These are phyloP conservation scores for Royoungia palumana DNA, from an alignment of 768 basidiomycete genomes.

Conservation along the genomic window DNA sequence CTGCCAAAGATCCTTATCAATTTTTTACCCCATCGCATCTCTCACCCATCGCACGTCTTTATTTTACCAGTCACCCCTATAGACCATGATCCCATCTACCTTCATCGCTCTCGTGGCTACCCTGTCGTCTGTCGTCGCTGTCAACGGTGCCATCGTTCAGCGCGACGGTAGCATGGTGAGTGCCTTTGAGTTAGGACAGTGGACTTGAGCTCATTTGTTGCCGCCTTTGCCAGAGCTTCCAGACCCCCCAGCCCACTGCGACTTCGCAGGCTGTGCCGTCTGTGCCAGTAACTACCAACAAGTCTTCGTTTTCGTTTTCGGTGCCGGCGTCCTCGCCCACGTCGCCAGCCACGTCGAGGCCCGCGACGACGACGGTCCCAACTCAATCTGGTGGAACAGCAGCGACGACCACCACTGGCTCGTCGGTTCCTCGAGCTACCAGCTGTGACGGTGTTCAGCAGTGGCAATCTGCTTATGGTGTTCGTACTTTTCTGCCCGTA, in stretches of 20 bases:
- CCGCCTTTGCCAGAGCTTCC: no score
- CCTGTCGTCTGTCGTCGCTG: constrained; percentile 12
- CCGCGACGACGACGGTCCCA: not conserved
- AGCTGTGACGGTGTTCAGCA: constrained; percentile 17
- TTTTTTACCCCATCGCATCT: not conserved
- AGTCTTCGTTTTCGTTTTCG: no score
- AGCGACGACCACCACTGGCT: not conserved
- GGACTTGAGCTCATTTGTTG: not conserved
- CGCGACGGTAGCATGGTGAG: constrained; percentile 20
- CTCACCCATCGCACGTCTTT: no score
- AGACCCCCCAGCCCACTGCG: constrained; percentile 8
- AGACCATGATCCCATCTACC: not conserved
- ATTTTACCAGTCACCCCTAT: not conserved
- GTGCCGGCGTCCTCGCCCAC: no score
- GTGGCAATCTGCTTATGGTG: constrained; percentile 26
- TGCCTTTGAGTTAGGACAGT: not conserved
- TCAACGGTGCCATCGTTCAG: constrained; percentile 15
- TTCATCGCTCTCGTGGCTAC: not conserved
- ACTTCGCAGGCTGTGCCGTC: no score
- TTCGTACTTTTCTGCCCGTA: not conserved
- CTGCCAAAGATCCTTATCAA: no score
- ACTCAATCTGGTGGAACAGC: no score
- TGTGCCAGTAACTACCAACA: no score
- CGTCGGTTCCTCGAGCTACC: not conserved
- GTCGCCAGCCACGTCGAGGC: not conserved